Base-by-base conservation (phyloP, 148 eudicot species). In the Amaranthus palmeri region DNA sequence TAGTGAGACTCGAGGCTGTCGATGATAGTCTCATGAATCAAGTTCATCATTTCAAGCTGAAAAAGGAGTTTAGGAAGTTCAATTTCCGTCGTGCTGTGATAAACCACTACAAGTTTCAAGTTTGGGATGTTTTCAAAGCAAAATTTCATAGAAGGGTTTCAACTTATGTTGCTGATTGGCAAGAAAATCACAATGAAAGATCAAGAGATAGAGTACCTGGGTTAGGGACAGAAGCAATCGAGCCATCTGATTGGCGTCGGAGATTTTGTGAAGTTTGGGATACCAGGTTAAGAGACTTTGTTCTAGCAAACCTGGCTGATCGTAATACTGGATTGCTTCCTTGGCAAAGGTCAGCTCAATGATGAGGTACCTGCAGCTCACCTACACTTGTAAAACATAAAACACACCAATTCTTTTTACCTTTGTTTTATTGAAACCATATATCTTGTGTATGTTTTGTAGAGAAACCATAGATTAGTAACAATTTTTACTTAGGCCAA, bases 171-270 rank as follows among this genome's bases (percentile, higher is more conserved):
- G 88, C 83, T 5, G 99, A 96, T 69, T 96, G 99, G 99, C 81
- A 80, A 77, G 90, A 95, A 48, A 87, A 90, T 64, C 93, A 88
- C 46, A 92, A 90, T 40, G 97, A 88, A 59, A 90, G 86, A 9
- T 96, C 97, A 18, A 88, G 93, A 69, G 99, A 96, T 63, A 70
- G 97, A 71, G 97, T 95, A 17, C 99, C 97, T 2, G 97, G 97
- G 14, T 78, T 95, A 70, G 99, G 97, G 41, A 95, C 97, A 3
- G 93, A 90, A 81, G 90, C 99, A 43, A 81, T 96, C 69, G 91
- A 92, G 54, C 99, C 99, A 0, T 72, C 78, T 9, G 68, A 96
- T 73, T 92, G 99, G 99, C 76, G 67, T 42, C 67, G 54, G 7
- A 82, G 78, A 77, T 96, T 89, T 68, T 96, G 99, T 51, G 88